Conservation (phyloP, 2,329 filamentous ascomycete species). For the Chaetomium sp. region DNA sequence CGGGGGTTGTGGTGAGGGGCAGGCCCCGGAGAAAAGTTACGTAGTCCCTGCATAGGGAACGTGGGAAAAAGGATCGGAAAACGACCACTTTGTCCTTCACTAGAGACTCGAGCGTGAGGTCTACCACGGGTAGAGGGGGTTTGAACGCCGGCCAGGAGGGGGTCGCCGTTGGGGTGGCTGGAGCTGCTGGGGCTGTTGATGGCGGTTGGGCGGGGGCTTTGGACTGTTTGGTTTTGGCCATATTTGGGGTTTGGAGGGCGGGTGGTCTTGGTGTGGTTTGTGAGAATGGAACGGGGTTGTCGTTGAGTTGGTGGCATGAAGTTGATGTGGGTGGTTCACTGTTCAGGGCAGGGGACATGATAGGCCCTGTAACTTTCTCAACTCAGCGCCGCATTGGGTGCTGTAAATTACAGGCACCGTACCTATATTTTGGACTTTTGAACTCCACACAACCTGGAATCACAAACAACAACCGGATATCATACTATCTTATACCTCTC, state of each 20-base stretch:
- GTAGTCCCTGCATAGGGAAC: conserved; percentile 68
- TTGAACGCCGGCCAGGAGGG: conserved; percentile 40
- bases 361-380: no score
- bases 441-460: no score
- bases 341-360: no score
- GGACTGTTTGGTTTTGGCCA: conserved; percentile 23
- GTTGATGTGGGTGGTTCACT: no score
- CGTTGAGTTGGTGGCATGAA: no score
- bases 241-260: conserved; percentile 3
- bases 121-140: conserved; percentile 58
- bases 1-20: conserved; percentile 70
- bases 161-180: neutral
- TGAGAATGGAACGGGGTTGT: no score
- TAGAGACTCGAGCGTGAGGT: conserved; percentile 54
- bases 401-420: no score
- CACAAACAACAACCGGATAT: no score
- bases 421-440: no score
- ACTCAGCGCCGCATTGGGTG: no score
- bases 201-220: conserved; percentile 6
- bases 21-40: conserved; percentile 63
- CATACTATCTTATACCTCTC: no score
- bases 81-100: conserved; percentile 62
- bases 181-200: neutral
- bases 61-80: conserved; percentile 67
- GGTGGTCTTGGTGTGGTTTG: neutral